Percentiles rank a stretch among this genome's conserved stretches.
Conservation (phyloP, 495 filamentous ascomycete species). For the Tuber brumale region DNA sequence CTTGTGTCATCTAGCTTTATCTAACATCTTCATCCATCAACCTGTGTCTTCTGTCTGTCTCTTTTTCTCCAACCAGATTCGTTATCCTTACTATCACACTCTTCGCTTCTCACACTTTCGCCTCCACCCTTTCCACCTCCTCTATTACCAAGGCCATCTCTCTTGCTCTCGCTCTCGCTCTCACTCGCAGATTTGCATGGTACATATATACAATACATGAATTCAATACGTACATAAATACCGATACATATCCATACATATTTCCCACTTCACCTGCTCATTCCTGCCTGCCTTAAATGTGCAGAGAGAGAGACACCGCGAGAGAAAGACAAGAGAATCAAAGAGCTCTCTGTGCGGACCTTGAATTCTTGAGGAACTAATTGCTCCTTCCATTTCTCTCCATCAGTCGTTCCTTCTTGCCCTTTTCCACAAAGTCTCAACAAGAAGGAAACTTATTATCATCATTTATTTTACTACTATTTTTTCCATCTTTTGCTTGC, state of each 20-base stretch:
- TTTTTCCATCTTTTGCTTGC: conserved; percentile 5
- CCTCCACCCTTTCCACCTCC: not conserved
- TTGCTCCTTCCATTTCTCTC: conserved; percentile 1
- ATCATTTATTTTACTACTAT: not conserved
- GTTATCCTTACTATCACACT: conserved; percentile 2
- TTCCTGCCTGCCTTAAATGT: not conserved
- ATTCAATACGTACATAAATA: conserved; percentile 6
- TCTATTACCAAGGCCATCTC: not conserved
- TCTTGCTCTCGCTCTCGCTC: not conserved
- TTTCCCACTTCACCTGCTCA: conserved; percentile 2
- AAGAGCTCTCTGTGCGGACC: not conserved
- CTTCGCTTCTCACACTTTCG: not conserved
- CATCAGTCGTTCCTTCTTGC: not conserved
- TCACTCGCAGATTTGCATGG: conserved; percentile 1
- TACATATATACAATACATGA: conserved; percentile 6
- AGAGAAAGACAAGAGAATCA: not conserved
- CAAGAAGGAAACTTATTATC: not conserved
- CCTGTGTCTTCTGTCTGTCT: not conserved
- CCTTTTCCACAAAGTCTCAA: not conserved
- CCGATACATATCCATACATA: conserved; percentile 6
- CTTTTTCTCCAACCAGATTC: not conserved
- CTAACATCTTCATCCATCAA: not conserved
- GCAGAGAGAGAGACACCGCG: not conserved
- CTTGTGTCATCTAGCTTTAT: conserved; percentile 3
- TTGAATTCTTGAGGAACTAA: conserved; percentile 3